Evolutionary conservation across 2,329 filamentous ascomycete genomes (phyloP).

Genomic region (Aspergillus costaricaensis): DNA sequence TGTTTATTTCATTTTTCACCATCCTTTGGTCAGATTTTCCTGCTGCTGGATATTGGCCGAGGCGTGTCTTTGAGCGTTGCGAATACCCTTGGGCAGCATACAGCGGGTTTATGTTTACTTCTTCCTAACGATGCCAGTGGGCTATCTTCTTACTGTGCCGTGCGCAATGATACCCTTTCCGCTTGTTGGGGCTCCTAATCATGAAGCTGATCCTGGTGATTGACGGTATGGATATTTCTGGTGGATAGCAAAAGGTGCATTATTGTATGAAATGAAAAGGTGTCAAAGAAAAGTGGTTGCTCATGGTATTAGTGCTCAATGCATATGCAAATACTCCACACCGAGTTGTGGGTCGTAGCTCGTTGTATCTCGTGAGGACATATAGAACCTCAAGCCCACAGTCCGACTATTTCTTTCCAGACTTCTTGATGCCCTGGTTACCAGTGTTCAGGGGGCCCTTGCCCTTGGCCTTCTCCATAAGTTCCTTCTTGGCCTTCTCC

Average conservation of each 20-base stretch:
- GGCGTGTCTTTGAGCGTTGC: constrained; percentile 12
- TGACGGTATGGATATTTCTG: constrained; percentile 4
- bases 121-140: constrained; percentile 20
- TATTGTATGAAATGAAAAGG: constrained; percentile 6
- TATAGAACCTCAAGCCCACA: not conserved
- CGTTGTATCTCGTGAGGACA: constrained; percentile 25
- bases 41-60: constrained; percentile 10
- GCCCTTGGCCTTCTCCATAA: constrained; percentile 78
- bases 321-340: constrained; percentile 18
- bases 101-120: constrained; percentile 12
- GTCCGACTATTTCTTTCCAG: constrained; percentile 79
- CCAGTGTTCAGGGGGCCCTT: constrained; percentile 88
- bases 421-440: constrained; percentile 93
- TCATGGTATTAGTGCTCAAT: constrained; percentile 18
- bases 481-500: constrained; percentile 80
- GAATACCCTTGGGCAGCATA: constrained; percentile 14
- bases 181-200: constrained; percentile 7
- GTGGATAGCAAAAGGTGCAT: not conserved
- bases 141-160: constrained; percentile 7
- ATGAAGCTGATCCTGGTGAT: constrained; percentile 1
- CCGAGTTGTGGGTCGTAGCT: constrained; percentile 24
- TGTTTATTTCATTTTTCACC: not conserved
- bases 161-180: constrained; percentile 20
- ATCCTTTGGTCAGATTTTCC: constrained; percentile 1
- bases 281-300: constrained; percentile 14